phyloP scores from a whole-genome alignment of 2,329 filamentous ascomycete genomes.

The Orbilia oligospora region DNA sequence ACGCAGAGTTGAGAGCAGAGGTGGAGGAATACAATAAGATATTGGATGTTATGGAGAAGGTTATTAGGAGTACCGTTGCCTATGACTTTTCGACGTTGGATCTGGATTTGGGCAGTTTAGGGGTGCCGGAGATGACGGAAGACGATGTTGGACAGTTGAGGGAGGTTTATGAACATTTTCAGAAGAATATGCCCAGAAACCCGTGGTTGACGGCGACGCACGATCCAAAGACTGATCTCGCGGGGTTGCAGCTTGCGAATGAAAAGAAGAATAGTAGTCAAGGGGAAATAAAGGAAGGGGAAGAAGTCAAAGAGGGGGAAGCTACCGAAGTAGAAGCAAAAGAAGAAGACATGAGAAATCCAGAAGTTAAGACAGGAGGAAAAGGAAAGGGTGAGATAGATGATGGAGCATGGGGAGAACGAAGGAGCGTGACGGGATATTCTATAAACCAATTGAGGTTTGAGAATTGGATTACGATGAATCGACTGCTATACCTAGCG shows the following conservation, averaged over 20 bases:
- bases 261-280: background rate
- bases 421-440: constrained; percentile 66
- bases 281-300: background rate
- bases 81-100: constrained; percentile 40
- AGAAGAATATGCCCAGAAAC: constrained; percentile 44
- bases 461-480: constrained; percentile 70
- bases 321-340: background rate
- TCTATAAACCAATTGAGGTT: constrained; percentile 69
- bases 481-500: constrained; percentile 68
- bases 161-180: constrained; percentile 46
- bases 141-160: constrained; percentile 37
- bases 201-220: constrained; percentile 49
- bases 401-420: constrained; percentile 33
- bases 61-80: constrained; percentile 29
- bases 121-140: constrained; percentile 37
- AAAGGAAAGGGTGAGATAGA: background rate
- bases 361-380: background rate
- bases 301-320: background rate
- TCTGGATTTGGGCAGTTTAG: constrained; percentile 30
- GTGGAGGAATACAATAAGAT: constrained; percentile 28
- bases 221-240: constrained; percentile 51
- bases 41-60: constrained; percentile 32
- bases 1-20: constrained; percentile 15
- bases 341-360: background rate
- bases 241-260: constrained; percentile 20